A percentile compares a stretch with the other conserved stretches of the same genome.
Conservation (phyloP, 2,329 filamentous ascomycete genomes). For the Acephala macrosclerotiorum region DNA sequence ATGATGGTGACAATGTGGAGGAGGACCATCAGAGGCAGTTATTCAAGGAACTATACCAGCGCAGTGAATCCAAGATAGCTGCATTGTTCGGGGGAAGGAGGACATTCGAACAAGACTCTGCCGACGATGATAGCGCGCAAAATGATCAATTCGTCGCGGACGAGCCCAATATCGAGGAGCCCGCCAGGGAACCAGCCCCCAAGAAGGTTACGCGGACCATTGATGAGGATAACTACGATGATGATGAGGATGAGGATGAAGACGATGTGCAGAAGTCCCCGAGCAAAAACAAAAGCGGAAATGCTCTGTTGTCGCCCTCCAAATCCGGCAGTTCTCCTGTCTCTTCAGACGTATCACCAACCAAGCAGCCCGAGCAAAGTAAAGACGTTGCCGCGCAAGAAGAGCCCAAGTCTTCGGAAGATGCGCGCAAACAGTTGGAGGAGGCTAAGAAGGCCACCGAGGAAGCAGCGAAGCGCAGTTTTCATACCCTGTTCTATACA, state of each 20-base stretch:
- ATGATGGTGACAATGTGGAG: conserved; percentile 62
- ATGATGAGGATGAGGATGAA: conserved; percentile 82
- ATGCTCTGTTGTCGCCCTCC: conserved; percentile 69
- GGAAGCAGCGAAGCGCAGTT: conserved; percentile 87
- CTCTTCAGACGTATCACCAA: conserved; percentile 56
- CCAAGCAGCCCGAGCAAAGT: conserved; percentile 61
- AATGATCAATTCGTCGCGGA: conserved; percentile 53
- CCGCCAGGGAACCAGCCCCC: conserved; percentile 52
- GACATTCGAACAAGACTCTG: conserved; percentile 28
- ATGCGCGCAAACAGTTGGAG: conserved; percentile 91
- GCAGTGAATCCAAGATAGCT: conserved; percentile 78
- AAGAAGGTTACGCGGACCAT: conserved; percentile 82
- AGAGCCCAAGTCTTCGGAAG: conserved; percentile 76
- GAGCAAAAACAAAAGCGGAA: conserved; percentile 57
- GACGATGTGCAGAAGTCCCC: conserved; percentile 65
- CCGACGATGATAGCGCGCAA: conserved; percentile 42
- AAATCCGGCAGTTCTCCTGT: conserved; percentile 74
- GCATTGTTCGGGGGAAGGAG: conserved; percentile 69
- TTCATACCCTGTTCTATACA: conserved; percentile 93
- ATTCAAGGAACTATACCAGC: conserved; percentile 80
- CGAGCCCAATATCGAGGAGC: conserved; percentile 59
- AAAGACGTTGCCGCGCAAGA: conserved; percentile 58
- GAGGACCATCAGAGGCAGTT: conserved; percentile 74
- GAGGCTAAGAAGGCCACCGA: conserved; percentile 91
- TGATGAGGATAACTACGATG: conserved; percentile 85